Base-by-base conservation (phyloP, 306 rosid species). In the Trifolium pratense region DNA sequence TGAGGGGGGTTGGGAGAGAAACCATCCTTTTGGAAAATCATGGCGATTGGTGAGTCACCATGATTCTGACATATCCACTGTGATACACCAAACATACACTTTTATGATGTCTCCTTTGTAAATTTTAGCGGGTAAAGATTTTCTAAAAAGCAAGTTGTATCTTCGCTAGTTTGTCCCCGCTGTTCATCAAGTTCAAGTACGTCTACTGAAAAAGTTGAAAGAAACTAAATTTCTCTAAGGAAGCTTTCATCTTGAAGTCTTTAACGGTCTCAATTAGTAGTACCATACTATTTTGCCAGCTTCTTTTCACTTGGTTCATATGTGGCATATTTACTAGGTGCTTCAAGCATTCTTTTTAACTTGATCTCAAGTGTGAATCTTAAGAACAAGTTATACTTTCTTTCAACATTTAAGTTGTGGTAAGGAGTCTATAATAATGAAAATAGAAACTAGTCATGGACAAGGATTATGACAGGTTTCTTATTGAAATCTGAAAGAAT, bases 331-430 rank as follows among this genome's bases (percentile, higher is more conserved):
- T 31, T 40, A 15, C 52, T 13, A 43, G 55, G 45, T 45, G 61
- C 56, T 69, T 68, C 42, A 7, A 15, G 51, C 52, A 43, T 68
- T 23, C 26, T 67, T 12, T 26, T 14, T 51, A 40, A 39, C 42
- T 48, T 31, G 39, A 29, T 61, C 16, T 21, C 7, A 48, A 49
- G 66, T 56, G 34, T 16, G 40, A 66, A 56, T 18, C 13, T 11
- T 58, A 14, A 58, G 55, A 68, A 57, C 39, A 13, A 26, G 52
- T 15, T 39, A n/a, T 16, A 17, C 39, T 70, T 36, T 16, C 64
- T 49, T 58, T 42, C 42, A 53, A 58, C 74, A 45, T 11, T 57
- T 23, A n/a, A 21, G 55, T 43, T n/a, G 6, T 21, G 56, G n/a
- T 8, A 3, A 53, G 18, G 49, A 36, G 49, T 63, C 29, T 12